phyloP scores from a whole-genome alignment of 805 yeast species.

The Saturnispora quitensis region DNA sequence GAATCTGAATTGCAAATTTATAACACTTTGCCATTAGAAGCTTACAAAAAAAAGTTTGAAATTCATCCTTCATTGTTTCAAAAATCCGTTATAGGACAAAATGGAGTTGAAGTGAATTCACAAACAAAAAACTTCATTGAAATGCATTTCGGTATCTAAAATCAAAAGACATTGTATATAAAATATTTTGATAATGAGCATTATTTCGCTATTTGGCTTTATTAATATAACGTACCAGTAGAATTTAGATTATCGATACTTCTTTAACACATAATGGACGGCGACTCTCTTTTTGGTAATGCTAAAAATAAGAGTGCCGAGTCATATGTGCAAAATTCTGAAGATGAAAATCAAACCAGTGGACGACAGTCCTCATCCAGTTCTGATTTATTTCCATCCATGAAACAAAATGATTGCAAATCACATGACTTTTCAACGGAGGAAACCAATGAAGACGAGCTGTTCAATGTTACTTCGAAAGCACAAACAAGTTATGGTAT shows the following conservation, averaged over 20 bases:
- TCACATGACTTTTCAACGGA: neutral
- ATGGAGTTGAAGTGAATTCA: neutral
- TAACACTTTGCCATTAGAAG: neutral
- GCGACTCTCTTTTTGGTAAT: constrained; percentile 3
- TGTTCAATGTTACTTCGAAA: neutral
- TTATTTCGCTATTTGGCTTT: neutral
- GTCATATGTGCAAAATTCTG: neutral
- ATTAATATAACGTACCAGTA: neutral
- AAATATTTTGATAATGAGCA: neutral
- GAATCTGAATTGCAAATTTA: neutral
- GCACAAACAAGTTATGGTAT: neutral
- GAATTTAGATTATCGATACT: neutral
- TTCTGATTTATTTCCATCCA: neutral
- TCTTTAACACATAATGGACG: constrained; percentile 1
- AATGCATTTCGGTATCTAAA: neutral
- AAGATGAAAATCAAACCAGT: neutral
- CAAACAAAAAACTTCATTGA: neutral
- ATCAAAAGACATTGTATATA: neutral
- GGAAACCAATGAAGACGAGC: neutral
- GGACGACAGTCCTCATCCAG: neutral
- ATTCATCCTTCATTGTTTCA: neutral
- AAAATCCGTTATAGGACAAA: neutral
- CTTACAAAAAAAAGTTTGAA: neutral
- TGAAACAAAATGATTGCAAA: neutral
- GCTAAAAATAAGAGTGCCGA: neutral